Evolutionary conservation across 108 stramenopile genomes (phyloP).

Genomic region (Aurantiochytrium sp.): DNA sequence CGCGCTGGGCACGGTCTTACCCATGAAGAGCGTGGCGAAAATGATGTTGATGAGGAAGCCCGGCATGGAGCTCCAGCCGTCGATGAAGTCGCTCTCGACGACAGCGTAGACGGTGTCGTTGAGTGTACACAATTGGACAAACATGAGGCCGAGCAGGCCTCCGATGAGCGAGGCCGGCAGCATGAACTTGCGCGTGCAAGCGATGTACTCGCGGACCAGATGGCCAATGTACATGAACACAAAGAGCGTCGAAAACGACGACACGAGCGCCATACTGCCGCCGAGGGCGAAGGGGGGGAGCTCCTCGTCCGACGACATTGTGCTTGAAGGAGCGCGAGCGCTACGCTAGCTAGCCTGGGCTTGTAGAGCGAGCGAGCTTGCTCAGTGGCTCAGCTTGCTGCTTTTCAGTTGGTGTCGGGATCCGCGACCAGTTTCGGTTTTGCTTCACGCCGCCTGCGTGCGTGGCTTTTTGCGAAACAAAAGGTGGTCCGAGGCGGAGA

Average conservation of each 20-base stretch:
- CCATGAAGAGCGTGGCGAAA: constrained; percentile 31
- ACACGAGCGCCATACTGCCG: not conserved
- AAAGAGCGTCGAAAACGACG: not conserved
- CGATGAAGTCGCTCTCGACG: constrained; percentile 1
- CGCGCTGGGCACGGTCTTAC: not conserved
- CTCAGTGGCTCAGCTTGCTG: too few relatives aligned
- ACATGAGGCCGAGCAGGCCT: not conserved
- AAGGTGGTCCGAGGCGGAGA: too few relatives aligned
- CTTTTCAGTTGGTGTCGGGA: too few relatives aligned
- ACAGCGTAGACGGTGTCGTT: not conserved
- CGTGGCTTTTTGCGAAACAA: too few relatives aligned
- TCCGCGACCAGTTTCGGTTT: too few relatives aligned
- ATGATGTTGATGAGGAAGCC: constrained; percentile 29
- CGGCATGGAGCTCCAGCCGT: constrained; percentile 2
- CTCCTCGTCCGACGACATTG: not conserved
- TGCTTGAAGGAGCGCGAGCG: too few relatives aligned
- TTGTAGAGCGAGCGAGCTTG: too few relatives aligned
- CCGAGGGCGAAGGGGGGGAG: not conserved
- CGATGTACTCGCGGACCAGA: not conserved
- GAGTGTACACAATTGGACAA: not conserved
- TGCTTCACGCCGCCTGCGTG: too few relatives aligned
- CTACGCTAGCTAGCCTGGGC: too few relatives aligned
- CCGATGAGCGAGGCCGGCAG: constrained; percentile 4
- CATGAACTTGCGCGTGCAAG: constrained; percentile 5
- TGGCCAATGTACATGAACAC: constrained; percentile 4